These are phyloP conservation scores for Coccomyxa subellipsoidea DNA, from an alignment of 163 green algal species.

Conservation along the genomic window DNA sequence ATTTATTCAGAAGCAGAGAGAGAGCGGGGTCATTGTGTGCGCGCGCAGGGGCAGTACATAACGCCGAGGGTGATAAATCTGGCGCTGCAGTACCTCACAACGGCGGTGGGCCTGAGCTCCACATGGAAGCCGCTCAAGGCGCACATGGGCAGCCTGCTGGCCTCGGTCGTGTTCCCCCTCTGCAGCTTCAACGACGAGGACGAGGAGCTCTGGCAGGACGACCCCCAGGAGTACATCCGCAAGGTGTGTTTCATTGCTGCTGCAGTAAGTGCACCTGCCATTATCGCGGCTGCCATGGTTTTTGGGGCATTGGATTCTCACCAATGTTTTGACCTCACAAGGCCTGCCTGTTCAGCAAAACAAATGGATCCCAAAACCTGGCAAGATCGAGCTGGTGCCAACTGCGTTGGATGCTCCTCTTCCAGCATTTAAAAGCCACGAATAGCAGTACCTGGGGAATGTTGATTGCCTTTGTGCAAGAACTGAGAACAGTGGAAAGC, in stretches of 20 bases:
- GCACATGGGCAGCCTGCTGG: conserved; percentile 47
- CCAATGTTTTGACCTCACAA: too few relatives aligned
- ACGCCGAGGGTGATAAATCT: conserved; percentile 67
- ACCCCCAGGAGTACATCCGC: conserved; percentile 96
- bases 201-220: conserved; percentile 84
- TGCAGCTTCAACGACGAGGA: conserved; percentile 91
- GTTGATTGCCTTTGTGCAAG: too few relatives aligned
- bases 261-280: too few relatives aligned
- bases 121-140: conserved; percentile 79
- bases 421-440: too few relatives aligned
- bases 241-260: conserved; percentile 59
- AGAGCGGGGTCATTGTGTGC: background rate
- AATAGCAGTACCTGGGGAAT: too few relatives aligned
- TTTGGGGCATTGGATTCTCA: too few relatives aligned
- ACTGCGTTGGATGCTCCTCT: too few relatives aligned
- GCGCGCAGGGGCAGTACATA: conserved; percentile 46
- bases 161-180: conserved; percentile 75
- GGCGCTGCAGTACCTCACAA: conserved; percentile 65
- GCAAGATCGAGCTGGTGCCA: too few relatives aligned
- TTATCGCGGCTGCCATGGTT: too few relatives aligned
- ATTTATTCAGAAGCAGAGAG: background rate
- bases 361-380: too few relatives aligned
- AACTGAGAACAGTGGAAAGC: too few relatives aligned
- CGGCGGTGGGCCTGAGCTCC: conserved; percentile 34
- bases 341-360: too few relatives aligned